Evolutionary conservation across 148 eudicot species (phyloP), one percentile per base, ranked within the genome.

Genomic region (Simmondsia chinensis): DNA sequence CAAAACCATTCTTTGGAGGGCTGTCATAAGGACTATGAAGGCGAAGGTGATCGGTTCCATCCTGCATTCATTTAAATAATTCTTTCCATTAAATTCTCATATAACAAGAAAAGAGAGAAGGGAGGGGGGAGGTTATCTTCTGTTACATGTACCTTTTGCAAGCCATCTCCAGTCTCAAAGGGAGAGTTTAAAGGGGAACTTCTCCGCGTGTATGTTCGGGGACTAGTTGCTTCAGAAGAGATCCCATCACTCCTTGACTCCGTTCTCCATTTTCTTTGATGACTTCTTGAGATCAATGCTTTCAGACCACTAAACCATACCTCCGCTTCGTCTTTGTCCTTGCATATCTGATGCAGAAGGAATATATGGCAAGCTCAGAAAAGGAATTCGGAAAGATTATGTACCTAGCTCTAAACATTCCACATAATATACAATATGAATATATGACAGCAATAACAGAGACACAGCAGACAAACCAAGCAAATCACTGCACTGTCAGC

Each of bases 301-400:
- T 89, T 89, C 28, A 89, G 74, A 56, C 97, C 97, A 57, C 85
- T 89, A 68, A 89, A 89, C 97, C 97, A 89, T 44, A 85, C 85
- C 60, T 89, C 97, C 42, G 97, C 95, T 81, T 89, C 97, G 58
- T 89, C 97, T 66, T 89, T 89, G 53, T 89, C 95, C 73, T 85
- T 89, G 64, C 97, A 89, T 20, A 89, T 89, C 97, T 89, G 59
- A 30, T 25, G 20, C 28, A 23, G 28, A 64, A 34, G 41, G 40
- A 0, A 30, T 28, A 43, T 25, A 30, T 50, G 41, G 32, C 6
- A 33, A 47, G n/a, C n/a, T n/a, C n/a, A n/a, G n/a, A n/a, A n/a
- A n/a, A n/a, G n/a, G n/a, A n/a, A n/a, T n/a, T n/a, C n/a, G n/a
- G n/a, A n/a, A n/a, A n/a, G n/a, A n/a, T n/a, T n/a, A n/a, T n/a